Evolutionary conservation across 2,329 filamentous ascomycete genomes (phyloP), one percentile per base, ranked within the genome.

Genomic region (Phaeomoniella chlamydospora): DNA sequence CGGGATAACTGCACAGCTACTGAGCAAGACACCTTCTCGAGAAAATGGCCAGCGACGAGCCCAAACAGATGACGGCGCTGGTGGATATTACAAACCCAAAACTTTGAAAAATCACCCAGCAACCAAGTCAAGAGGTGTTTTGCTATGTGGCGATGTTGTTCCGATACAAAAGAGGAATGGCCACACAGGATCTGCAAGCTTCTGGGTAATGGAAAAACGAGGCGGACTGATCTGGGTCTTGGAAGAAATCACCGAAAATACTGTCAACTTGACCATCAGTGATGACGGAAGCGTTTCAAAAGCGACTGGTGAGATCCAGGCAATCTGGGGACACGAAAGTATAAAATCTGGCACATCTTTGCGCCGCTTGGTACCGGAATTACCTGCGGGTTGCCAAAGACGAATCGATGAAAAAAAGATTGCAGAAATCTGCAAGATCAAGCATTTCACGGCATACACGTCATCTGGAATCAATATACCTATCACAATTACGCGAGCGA

Each of bases 141-240:
- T 98, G 36, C 69, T 98, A 1, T 98, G 90, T 47, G 90, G 90
- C 31, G 90, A 98, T 54, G 88, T 98, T n/a, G 85, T 98, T 13
- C 90, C 90, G 0, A 98, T 98, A 40, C 82, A 87, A 54, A 98
- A 96, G 59, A 76, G 90, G 41, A 94, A 98, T 49, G 90, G 90
- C 3, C 74, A 80, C 9, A 88, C 80, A 3, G 90, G 90, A 2
- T 87, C 90, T 39, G 90, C 90, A 26, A 96, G 87, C 57, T 64
- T 98, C 29, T 98, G 90, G 90, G 90, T 98, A 3, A 98, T 98
- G 62, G 90, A 98, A 57, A 98, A 98, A 58, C 74, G 80, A 34
- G 77, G 85, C 36, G 87, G 88, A 6, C 61, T 98, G 40, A 96
- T 98, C 41, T 98, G 90, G 90, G 90, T 98, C 5, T 62, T 98